phyloP scores from a whole-genome alignment of 441 rosid species.

The Croton laevigatus region DNA sequence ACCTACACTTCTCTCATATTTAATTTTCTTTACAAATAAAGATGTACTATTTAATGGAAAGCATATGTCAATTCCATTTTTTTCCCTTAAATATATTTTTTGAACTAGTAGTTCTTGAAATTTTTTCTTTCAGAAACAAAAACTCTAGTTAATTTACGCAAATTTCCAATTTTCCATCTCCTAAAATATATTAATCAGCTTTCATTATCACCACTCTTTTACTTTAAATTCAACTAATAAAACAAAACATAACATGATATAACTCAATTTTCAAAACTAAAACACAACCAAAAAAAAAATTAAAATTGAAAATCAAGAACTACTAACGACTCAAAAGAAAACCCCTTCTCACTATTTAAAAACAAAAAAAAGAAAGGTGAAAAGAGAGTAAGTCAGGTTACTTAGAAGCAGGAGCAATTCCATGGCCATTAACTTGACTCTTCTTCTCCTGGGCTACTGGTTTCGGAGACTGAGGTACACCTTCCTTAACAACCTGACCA shows the following conservation, averaged over 20 bases:
- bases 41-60: background rate
- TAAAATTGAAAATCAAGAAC: background rate
- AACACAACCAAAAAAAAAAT: background rate
- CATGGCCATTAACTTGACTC: conserved; percentile 32
- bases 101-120: background rate
- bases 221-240: background rate
- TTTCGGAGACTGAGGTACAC: conserved; percentile 33
- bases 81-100: background rate
- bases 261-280: conserved; percentile 6
- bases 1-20: background rate
- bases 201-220: background rate
- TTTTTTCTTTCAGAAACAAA: background rate
- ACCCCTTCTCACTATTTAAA: background rate
- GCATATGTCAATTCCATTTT: background rate
- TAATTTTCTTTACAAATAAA: background rate
- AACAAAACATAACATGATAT: background rate
- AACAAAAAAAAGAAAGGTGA: background rate
- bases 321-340: background rate
- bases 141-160: background rate
- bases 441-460: conserved; percentile 45
- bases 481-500: conserved; percentile 36
- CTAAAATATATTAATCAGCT: background rate
- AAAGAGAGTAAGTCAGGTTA: conserved; percentile 21
- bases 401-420: conserved; percentile 53
- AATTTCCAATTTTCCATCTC: background rate